A percentile compares a stretch with the other conserved stretches of the same genome.
Evolutionary conservation across 108 stramenopile species (phyloP).

Genomic region (Skeletonema tropicum): DNA sequence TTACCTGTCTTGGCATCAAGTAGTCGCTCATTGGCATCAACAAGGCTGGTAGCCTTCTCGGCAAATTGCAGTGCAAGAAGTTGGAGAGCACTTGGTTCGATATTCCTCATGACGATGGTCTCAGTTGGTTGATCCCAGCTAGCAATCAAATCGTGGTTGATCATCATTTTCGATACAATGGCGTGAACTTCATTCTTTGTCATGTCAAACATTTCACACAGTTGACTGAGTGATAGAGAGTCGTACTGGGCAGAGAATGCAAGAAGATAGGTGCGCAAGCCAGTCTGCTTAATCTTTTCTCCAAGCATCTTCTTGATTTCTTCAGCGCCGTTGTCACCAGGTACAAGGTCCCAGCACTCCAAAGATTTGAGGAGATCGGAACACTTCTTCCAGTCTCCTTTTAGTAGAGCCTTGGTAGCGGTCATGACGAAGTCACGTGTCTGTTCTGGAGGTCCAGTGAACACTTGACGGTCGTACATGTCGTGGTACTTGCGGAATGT

Average conservation of each 20-base stretch:
- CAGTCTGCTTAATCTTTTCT: constrained; percentile 95
- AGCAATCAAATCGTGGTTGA: constrained; percentile 95
- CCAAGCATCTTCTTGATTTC: constrained; percentile 82
- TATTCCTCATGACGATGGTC: constrained; percentile 91
- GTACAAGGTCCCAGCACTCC: constrained; percentile 95
- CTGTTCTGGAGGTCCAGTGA: constrained; percentile 98
- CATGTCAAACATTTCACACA: constrained; percentile 98
- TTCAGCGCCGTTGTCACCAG: constrained; percentile 79
- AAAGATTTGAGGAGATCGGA: constrained; percentile 75
- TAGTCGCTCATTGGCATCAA: constrained; percentile 96
- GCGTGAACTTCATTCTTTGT: constrained; percentile 87
- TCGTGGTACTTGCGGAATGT: constrained; percentile 94
- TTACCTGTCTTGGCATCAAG: constrained; percentile 89
- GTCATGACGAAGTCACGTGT: constrained; percentile 96
- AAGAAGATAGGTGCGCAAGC: constrained; percentile 94
- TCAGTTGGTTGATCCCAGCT: constrained; percentile 98
- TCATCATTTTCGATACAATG: constrained; percentile 98
- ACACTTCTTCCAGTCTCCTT: constrained; percentile 96
- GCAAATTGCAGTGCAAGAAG: constrained; percentile 92
- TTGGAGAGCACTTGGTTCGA: constrained; percentile 90
- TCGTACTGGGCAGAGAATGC: constrained; percentile 93
- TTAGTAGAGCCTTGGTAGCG: constrained; percentile 86
- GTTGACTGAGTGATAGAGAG: constrained; percentile 82
- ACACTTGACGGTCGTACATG: constrained; percentile 93
- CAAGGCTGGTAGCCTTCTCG: constrained; percentile 87